Percentiles rank a stretch among this genome's conserved stretches.
These are phyloP conservation scores for Yamadazyma insecticola DNA, from an alignment of 805 yeast genomes.

Conservation along the genomic window DNA sequence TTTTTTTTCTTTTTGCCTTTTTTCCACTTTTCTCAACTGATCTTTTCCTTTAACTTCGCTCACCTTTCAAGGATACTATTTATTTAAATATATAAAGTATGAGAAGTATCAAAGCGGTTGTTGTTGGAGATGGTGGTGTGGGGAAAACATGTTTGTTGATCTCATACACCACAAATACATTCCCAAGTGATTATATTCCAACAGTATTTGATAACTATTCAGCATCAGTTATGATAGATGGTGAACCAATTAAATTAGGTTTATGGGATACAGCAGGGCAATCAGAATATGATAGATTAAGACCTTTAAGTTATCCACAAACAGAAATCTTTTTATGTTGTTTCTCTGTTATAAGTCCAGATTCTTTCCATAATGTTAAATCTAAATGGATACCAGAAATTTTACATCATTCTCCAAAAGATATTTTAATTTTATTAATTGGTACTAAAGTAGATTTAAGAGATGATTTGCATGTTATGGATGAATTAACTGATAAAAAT, in stretches of 20 bases:
- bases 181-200: slow-evolving; percentile 91
- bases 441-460: slow-evolving; percentile 90
- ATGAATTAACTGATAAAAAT: slow-evolving; percentile 59
- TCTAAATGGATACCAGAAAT: slow-evolving; percentile 81
- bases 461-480: slow-evolving; percentile 73
- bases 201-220: slow-evolving; percentile 92
- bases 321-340: slow-evolving; percentile 85
- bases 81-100: too few relatives aligned
- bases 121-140: slow-evolving; percentile 94
- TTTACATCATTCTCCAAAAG: slow-evolving; percentile 73
- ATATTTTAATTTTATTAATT: slow-evolving; percentile 62
- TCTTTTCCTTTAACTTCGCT: too few relatives aligned
- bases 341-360: slow-evolving; percentile 77
- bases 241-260: slow-evolving; percentile 78
- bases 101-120: slow-evolving; percentile 90
- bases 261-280: slow-evolving; percentile 98
- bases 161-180: slow-evolving; percentile 86
- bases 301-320: slow-evolving; percentile 90
- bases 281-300: slow-evolving; percentile 81
- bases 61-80: too few relatives aligned
- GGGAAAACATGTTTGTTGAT: slow-evolving; percentile 89
- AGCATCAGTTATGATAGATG: slow-evolving; percentile 77
- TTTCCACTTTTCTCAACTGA: too few relatives aligned
- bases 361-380: slow-evolving; percentile 74
- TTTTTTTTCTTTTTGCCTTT: too few relatives aligned